Evolutionary conservation across 2,329 filamentous ascomycete species (phyloP).

Genomic region (Ophiosphaerella herpotricha): DNA sequence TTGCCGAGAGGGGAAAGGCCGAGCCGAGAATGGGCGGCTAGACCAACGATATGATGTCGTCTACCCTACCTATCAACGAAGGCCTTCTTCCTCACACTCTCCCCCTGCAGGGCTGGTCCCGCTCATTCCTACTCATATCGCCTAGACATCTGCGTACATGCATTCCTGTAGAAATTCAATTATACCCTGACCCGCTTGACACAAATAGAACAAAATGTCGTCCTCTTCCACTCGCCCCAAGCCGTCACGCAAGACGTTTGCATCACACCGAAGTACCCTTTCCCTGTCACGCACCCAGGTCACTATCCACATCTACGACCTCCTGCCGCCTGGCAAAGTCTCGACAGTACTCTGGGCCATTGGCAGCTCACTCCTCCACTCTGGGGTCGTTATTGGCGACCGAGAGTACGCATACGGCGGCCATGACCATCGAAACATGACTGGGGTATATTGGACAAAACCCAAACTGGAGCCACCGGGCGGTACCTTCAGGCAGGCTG

Average conservation of each 20-base stretch:
- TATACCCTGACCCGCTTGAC: slow-evolving; percentile 18
- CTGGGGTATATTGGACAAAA: slow-evolving; percentile 82
- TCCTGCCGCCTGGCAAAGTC: slow-evolving; percentile 75
- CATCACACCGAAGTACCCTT: slow-evolving; percentile 66
- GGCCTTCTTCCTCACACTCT: slow-evolving; percentile 7
- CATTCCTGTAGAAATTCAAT: slow-evolving; percentile 10
- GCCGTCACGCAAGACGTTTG: slow-evolving; percentile 48
- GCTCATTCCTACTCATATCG: slow-evolving; percentile 6
- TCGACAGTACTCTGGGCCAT: slow-evolving; percentile 79
- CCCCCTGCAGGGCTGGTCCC: slow-evolving; percentile 24
- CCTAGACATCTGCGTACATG: slow-evolving; percentile 8
- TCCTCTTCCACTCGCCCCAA: slow-evolving; percentile 38
- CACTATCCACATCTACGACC: slow-evolving; percentile 76
- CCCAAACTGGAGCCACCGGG: slow-evolving; percentile 75
- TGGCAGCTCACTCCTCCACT: slow-evolving; percentile 78
- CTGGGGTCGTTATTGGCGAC: slow-evolving; percentile 79
- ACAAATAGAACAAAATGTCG: slow-evolving; percentile 20
- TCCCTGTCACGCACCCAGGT: slow-evolving; percentile 75
- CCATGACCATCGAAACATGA: slow-evolving; percentile 70
- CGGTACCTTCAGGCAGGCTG: slow-evolving; percentile 73
- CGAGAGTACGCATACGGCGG: slow-evolving; percentile 86
- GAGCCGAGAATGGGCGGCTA: slow-evolving; percentile 6
- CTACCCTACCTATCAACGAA: slow-evolving; percentile 3
- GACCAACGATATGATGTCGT: slow-evolving; percentile 10
- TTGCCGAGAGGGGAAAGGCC: slow-evolving; percentile 16